Percentiles rank a stretch among this genome's conserved stretches.
Conservation (phyloP, 352 stramenopile genomes). For the Phytophthora pseudosyringae region DNA sequence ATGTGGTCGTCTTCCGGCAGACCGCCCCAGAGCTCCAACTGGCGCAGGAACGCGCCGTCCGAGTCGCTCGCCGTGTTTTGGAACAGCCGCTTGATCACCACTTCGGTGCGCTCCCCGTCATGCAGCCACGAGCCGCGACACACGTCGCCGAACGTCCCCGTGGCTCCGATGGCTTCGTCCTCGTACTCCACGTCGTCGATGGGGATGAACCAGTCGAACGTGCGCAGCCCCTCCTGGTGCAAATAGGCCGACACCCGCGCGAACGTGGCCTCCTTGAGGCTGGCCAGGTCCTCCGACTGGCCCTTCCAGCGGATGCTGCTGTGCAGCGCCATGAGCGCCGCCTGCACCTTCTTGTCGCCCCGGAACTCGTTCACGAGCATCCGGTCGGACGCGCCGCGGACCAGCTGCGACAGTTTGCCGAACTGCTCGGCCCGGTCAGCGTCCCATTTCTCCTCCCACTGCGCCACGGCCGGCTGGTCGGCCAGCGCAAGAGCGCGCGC, state of each 20-base stretch:
- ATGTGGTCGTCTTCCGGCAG: conserved; percentile 39
- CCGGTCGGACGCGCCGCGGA: neutral
- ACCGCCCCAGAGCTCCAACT: conserved; percentile 42
- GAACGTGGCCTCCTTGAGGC: conserved; percentile 21
- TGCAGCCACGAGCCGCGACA: conserved; percentile 17
- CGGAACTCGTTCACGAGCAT: conserved; percentile 28
- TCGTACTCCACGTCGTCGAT: conserved; percentile 32
- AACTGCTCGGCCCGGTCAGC: conserved; percentile 5
- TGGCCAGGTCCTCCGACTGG: conserved; percentile 10
- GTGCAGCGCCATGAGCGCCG: conserved; percentile 25
- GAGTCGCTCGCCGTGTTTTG: neutral
- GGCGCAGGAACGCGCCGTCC: conserved; percentile 33
- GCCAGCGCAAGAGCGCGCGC: neutral
- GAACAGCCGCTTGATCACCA: conserved; percentile 20
- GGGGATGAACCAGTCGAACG: conserved; percentile 37
- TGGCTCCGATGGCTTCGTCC: conserved; percentile 8
- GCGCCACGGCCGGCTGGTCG: neutral
- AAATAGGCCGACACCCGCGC: conserved; percentile 10
- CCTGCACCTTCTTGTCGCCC: conserved; percentile 27
- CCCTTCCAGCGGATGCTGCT: conserved; percentile 14
- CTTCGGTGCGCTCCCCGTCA: conserved; percentile 28
- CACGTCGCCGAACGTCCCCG: conserved; percentile 23
- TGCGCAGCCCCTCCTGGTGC: conserved; percentile 7
- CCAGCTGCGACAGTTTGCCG: conserved; percentile 7
- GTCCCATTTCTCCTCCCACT: conserved; percentile 20